Conservation (phyloP, 2,329 filamentous ascomycete genomes). For the Fusarium sp. region DNA sequence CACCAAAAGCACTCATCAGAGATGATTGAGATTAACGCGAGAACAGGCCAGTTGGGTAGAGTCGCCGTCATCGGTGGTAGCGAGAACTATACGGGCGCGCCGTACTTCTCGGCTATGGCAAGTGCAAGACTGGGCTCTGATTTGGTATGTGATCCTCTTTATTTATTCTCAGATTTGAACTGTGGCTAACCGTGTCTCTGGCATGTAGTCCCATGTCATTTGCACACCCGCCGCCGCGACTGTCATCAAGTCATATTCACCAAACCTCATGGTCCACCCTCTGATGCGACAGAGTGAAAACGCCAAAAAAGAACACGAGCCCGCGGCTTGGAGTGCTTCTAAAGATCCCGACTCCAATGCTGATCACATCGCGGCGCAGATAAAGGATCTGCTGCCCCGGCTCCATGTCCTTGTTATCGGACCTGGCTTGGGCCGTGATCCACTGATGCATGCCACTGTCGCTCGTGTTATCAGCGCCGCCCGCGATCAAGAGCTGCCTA, state of each 20-base stretch:
- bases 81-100: slow-evolving; percentile 95
- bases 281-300: slow-evolving; percentile 81
- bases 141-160: slow-evolving; percentile 68
- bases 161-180: neutral
- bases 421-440: slow-evolving; percentile 89
- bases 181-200: neutral
- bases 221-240: slow-evolving; percentile 88
- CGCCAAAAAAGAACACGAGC: slow-evolving; percentile 53
- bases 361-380: slow-evolving; percentile 69
- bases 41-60: slow-evolving; percentile 85
- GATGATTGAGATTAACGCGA: slow-evolving; percentile 13
- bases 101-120: slow-evolving; percentile 98
- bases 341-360: slow-evolving; percentile 62
- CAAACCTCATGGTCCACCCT: slow-evolving; percentile 98
- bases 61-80: slow-evolving; percentile 95
- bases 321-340: slow-evolving; percentile 50
- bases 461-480: slow-evolving; percentile 83
- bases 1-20: neutral
- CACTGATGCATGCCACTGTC: slow-evolving; percentile 89
- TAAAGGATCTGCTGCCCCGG: slow-evolving; percentile 84
- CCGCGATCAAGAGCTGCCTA: slow-evolving; percentile 74
- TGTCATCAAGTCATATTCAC: slow-evolving; percentile 98
- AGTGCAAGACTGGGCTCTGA: slow-evolving; percentile 90
- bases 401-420: slow-evolving; percentile 94
- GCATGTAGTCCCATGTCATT: slow-evolving; percentile 83